Conservation (phyloP, 306 rosid genomes). For the Vachellia pachyceras region DNA sequence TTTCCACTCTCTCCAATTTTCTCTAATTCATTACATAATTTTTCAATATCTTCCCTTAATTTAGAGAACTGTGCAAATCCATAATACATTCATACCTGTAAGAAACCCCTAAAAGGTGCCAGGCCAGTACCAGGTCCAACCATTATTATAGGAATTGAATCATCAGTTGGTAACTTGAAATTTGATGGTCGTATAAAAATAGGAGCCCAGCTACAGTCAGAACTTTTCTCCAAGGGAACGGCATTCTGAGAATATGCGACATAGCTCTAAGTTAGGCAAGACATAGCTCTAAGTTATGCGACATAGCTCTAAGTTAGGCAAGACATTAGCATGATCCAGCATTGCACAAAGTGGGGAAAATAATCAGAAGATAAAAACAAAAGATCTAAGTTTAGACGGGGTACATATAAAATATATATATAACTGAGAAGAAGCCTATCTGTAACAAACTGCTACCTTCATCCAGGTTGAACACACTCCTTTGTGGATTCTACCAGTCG, state of each 20-base stretch:
- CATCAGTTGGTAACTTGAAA: slow-evolving; percentile 88
- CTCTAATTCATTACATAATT: neutral
- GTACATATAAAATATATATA: slow-evolving; percentile 10
- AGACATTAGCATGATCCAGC: slow-evolving; percentile 26
- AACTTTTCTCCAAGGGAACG: slow-evolving; percentile 70
- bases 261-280: slow-evolving; percentile 43
- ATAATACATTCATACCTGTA: slow-evolving; percentile 68
- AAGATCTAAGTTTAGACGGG: slow-evolving; percentile 14
- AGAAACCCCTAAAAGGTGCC: slow-evolving; percentile 98
- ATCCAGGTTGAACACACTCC: slow-evolving; percentile 99
- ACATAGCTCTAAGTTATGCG: slow-evolving; percentile 9
- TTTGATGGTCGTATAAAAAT: slow-evolving; percentile 89
- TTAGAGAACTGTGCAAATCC: slow-evolving; percentile 13
- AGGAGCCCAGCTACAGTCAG: slow-evolving; percentile 89
- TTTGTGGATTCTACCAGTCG: slow-evolving; percentile 96
- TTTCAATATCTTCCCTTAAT: neutral
- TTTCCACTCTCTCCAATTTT: neutral
- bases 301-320: slow-evolving; percentile 44
- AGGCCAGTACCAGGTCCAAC: slow-evolving; percentile 99
- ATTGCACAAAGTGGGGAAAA: slow-evolving; percentile 20
- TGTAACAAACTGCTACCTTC: slow-evolving; percentile 69
- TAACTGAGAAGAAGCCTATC: slow-evolving; percentile 19
- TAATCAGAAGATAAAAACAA: slow-evolving; percentile 12
- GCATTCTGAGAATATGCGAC: slow-evolving; percentile 65
- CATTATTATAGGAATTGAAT: slow-evolving; percentile 79